Conservation (phyloP, 345 rosid species). For the Gossypium rotundifolium region DNA sequence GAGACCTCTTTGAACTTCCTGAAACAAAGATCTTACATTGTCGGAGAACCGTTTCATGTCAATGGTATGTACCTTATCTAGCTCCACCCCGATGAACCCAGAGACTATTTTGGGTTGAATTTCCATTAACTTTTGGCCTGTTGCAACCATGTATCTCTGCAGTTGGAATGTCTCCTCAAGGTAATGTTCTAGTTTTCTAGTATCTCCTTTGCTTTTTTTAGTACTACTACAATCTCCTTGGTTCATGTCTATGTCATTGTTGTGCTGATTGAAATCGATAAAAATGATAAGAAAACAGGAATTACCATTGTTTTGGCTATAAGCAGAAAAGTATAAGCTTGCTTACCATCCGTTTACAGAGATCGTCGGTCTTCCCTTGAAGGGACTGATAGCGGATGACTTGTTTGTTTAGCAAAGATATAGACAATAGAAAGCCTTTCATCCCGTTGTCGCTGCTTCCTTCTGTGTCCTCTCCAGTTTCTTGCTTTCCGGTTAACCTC, state of each 20-base stretch:
- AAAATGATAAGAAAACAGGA: background rate
- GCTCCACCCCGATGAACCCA: conserved; percentile 44
- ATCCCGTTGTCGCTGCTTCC: conserved; percentile 28
- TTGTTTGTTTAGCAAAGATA: conserved; percentile 71
- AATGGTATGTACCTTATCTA: conserved; percentile 38
- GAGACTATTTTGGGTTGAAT: conserved; percentile 60
- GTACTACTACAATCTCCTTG: conserved; percentile 21
- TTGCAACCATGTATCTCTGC: conserved; percentile 74
- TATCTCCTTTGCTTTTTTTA: conserved; percentile 35
- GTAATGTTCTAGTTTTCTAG: conserved; percentile 56
- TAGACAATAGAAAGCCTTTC: conserved; percentile 37
- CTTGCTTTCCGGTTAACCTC: conserved; percentile 63
- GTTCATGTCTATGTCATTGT: conserved; percentile 28
- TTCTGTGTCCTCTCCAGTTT: conserved; percentile 33
- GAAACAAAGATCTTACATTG: conserved; percentile 49
- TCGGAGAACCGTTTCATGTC: conserved; percentile 70
- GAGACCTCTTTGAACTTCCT: conserved; percentile 84
- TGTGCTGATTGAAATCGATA: conserved; percentile 40
- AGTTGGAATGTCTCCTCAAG: conserved; percentile 86
- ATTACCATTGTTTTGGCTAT: too few species aligned
- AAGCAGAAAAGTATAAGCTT: too few species aligned
- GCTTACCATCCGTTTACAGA: conserved; percentile 84
- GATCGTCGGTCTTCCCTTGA: conserved; percentile 77
- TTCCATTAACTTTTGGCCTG: conserved; percentile 79
- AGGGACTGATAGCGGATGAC: conserved; percentile 77